Conservation (phyloP, 129 eudicot genomes). For the Chrysanthemum seticuspe region DNA sequence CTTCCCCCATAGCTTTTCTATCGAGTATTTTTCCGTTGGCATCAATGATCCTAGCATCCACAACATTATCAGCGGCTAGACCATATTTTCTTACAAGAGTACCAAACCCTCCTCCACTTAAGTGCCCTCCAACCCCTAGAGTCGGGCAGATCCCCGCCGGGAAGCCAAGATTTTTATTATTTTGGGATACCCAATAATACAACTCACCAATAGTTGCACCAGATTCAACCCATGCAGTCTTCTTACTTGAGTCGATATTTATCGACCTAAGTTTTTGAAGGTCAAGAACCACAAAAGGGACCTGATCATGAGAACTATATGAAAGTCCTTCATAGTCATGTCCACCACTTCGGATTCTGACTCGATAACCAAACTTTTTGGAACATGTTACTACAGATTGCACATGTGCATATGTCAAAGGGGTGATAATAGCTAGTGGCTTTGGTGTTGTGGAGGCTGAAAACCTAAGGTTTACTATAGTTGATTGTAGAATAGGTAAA, state of each 20-base stretch:
- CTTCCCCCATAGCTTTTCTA: background rate
- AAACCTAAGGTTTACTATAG: background rate
- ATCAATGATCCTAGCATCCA: slow-evolving; percentile 4
- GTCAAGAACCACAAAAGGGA: slow-evolving; percentile 5
- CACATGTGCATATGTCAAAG: too few relatives aligned
- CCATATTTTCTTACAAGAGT: background rate
- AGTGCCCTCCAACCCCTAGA: background rate
- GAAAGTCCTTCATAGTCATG: background rate
- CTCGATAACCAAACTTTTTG: background rate
- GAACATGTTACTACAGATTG: background rate
- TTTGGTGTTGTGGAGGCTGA: too few relatives aligned
- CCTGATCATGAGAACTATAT: background rate
- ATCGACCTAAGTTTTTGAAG: background rate
- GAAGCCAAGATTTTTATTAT: background rate
- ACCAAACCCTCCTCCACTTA: slow-evolving; percentile 5
- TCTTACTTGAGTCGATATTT: background rate
- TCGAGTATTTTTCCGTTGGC: background rate
- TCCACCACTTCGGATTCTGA: slow-evolving; percentile 8
- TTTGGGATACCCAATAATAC: slow-evolving; percentile 1
- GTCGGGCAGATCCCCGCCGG: background rate
- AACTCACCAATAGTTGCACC: background rate
- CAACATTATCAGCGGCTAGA: too few relatives aligned
- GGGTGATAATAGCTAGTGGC: too few relatives aligned
- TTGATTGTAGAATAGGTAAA: background rate
- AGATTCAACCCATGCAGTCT: slow-evolving; percentile 1